These are phyloP conservation scores for Mediolabrus comicus DNA, from an alignment of 108 stramenopile species.

Conservation along the genomic window DNA sequence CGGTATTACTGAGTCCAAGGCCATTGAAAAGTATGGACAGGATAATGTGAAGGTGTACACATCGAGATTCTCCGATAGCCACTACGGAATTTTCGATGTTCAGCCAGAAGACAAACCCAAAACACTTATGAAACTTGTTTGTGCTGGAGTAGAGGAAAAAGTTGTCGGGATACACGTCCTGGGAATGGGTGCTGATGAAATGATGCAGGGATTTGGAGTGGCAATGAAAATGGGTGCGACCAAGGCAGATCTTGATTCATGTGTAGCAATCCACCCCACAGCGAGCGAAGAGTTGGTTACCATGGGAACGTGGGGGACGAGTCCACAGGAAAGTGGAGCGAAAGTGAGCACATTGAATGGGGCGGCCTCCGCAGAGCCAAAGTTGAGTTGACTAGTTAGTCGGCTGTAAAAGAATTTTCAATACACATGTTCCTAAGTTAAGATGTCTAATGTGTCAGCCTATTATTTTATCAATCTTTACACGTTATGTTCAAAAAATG, in stretches of 20 bases:
- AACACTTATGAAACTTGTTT: constrained; percentile 89
- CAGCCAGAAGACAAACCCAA: constrained; percentile 91
- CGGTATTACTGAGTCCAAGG: constrained; percentile 87
- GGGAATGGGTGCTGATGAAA: constrained; percentile 95
- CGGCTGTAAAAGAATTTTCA: constrained; percentile 5
- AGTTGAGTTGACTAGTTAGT: constrained; percentile 15
- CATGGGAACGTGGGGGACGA: constrained; percentile 83
- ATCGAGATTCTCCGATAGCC: constrained; percentile 88
- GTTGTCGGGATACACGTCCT: constrained; percentile 94
- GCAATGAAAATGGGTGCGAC: constrained; percentile 94
- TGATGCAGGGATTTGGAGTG: constrained; percentile 92
- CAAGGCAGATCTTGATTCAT: constrained; percentile 96
- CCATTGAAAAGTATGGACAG: constrained; percentile 81
- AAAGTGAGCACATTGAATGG: constrained; percentile 71
- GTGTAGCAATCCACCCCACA: constrained; percentile 96
- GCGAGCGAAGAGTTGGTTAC: constrained; percentile 90
- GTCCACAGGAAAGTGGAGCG: constrained; percentile 65
- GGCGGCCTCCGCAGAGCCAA: constrained; percentile 59
- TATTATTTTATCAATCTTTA: no score
- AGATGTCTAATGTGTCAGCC: background rate
- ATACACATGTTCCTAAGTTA: background rate
- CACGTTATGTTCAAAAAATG: background rate
- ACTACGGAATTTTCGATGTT: constrained; percentile 84
- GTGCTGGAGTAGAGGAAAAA: constrained; percentile 79
- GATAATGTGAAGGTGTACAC: constrained; percentile 91